These are phyloP conservation scores for Oxyria digyna DNA, from an alignment of 148 eudicot genomes.

Conservation along the genomic window DNA sequence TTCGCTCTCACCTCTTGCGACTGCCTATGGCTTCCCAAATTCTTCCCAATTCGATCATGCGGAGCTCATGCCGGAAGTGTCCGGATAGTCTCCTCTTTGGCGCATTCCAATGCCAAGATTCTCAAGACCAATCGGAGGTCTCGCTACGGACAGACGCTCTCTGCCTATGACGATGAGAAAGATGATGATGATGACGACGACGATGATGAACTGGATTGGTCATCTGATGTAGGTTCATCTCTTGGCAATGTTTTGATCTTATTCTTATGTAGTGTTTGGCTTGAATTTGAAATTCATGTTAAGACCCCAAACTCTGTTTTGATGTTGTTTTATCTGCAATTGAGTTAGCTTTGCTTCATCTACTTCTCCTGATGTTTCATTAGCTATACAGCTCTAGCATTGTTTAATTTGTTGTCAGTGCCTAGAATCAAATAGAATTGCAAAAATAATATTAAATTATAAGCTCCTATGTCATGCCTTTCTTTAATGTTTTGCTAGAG, in stretches of 20 bases:
- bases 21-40: conserved; percentile 1
- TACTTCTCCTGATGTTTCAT: no score
- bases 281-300: not conserved
- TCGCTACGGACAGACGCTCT: conserved; percentile 29
- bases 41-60: conserved; percentile 4
- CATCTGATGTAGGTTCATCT: conserved; percentile 20
- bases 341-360: not conserved
- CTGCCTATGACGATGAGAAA: conserved; percentile 36
- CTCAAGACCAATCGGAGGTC: conserved; percentile 59
- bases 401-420: no score
- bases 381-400: no score
- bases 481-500: not conserved
- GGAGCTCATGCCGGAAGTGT: not conserved
- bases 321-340: not conserved
- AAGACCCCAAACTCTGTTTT: not conserved
- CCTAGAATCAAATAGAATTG: no score
- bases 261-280: not conserved
- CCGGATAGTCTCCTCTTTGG: conserved; percentile 22
- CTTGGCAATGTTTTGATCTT: not conserved
- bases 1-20: conserved; percentile 7
- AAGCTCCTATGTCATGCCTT: not conserved
- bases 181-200: conserved; percentile 16
- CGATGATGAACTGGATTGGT: conserved; percentile 23
- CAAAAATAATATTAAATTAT: no score
- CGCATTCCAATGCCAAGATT: conserved; percentile 62